Evolutionary conservation across 164 flowering plant genomes (phyloP), one percentile per base, ranked within the genome.

Genomic region (Chimonanthus salicifolius): DNA sequence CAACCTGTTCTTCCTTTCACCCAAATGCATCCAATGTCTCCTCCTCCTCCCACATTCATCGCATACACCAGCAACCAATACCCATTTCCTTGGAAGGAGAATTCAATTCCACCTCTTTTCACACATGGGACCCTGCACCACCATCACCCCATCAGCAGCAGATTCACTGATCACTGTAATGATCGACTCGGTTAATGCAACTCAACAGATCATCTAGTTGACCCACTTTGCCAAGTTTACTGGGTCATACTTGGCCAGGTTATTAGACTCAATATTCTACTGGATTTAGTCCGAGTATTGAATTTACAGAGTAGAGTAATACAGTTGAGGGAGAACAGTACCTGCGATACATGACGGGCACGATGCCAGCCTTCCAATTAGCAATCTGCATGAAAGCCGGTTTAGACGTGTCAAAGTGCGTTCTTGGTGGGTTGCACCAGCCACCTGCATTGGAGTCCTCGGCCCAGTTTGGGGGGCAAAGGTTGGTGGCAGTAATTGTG

Each of bases 361-460:
- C 83, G 49, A 85, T 85, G 58, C 88, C 88, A 3, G 82, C 88
- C 62, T 77, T 73, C 81, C 78, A 80, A 3, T 69, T 2, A 0
- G 88, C 84, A 3, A 92, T 84, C 72, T 88, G 82, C 88, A 87
- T 88, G 86, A 92, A 92, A 0, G 97, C 97, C 0, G 97, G 98
- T 78, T 91, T 88, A 48, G 97, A 72, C 92, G 92, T 86, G 85
- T 94, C 98, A 62, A 94, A 94, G 70, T 94, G 98, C 48, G 68
- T 72, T 0, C 94, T 83, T 4, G 97, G 97, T 2, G 97, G 97
- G 79, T 94, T 92, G 88, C 98, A 92, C 98, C 98, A 94, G 9
- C 97, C 98, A 0, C 95, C 98, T 11, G 77, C 73, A 72, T 92
- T 82, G 71, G 89, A 84, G 80, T 85, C 84, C 75, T 91, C 9